phyloP scores from a whole-genome alignment of 345 rosid genomes.

The Citrus hindsii region DNA sequence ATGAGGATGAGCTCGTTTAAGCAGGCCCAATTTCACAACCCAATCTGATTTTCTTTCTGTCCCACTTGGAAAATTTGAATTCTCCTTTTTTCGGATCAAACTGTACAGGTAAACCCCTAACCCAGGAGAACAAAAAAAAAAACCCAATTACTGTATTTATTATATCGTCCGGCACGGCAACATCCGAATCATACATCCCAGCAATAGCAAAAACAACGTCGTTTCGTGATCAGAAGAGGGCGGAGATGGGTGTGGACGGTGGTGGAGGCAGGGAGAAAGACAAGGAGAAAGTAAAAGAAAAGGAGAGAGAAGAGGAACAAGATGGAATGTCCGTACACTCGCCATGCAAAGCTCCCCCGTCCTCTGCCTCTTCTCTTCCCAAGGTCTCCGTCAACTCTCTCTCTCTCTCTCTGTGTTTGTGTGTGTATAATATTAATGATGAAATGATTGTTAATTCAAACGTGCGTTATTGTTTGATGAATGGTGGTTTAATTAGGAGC shows the following conservation, averaged over 20 bases:
- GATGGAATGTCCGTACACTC: conserved; percentile 96
- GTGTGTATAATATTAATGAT: neutral
- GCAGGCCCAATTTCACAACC: neutral
- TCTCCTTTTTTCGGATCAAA: neutral
- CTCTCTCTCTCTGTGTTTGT: neutral
- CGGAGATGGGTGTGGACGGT: neutral
- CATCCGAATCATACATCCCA: neutral
- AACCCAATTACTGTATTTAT: neutral
- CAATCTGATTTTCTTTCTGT: neutral
- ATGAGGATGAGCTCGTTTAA: neutral
- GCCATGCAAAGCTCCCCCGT: conserved; percentile 91
- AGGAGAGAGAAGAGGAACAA: conserved; percentile 65
- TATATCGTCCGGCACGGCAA: neutral
- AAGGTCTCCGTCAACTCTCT: conserved; percentile 45
- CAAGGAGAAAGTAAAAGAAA: conserved; percentile 15
- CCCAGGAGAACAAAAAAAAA: neutral
- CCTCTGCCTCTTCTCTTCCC: conserved; percentile 91
- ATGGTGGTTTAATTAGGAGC: conserved; percentile 51
- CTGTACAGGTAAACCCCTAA: conserved; percentile 8
- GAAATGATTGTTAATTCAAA: neutral
- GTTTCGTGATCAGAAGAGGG: neutral
- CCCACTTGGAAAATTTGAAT: neutral
- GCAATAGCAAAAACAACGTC: neutral
- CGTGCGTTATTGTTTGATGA: neutral
- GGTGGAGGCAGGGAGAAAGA: neutral